phyloP scores from a whole-genome alignment of 164 flowering plant species.

The Sextonia rubra region DNA sequence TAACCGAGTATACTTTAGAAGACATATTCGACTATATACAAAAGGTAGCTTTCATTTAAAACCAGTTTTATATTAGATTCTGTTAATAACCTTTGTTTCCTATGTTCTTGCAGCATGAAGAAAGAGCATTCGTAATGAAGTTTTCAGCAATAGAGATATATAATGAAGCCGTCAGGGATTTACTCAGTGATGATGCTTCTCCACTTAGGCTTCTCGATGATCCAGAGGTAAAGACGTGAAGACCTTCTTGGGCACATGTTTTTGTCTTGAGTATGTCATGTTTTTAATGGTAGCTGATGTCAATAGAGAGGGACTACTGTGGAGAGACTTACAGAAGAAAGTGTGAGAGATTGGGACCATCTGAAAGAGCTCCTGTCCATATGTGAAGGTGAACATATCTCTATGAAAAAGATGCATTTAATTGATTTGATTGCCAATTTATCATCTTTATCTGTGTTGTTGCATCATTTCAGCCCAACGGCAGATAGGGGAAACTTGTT shows the following conservation, averaged over 20 bases:
- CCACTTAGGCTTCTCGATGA: conserved; percentile 94
- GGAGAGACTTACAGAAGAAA: conserved; percentile 79
- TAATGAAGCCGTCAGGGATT: conserved; percentile 89
- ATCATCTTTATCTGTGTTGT: neutral
- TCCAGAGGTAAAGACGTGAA: conserved; percentile 84
- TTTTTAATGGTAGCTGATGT: conserved; percentile 7
- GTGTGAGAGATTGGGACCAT: conserved; percentile 55
- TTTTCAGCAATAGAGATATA: conserved; percentile 96
- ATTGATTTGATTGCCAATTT: neutral
- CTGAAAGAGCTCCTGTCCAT: conserved; percentile 62
- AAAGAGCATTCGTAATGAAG: conserved; percentile 69
- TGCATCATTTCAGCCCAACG: conserved; percentile 64
- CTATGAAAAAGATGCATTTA: neutral
- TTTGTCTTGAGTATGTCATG: neutral
- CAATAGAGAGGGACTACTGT: conserved; percentile 84
- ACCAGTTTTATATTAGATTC: neutral
- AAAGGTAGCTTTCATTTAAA: conserved; percentile 32
- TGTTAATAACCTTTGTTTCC: neutral
- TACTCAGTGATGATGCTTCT: conserved; percentile 53
- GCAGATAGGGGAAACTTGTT: conserved; percentile 76
- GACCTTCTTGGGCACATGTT: neutral
- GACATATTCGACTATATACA: conserved; percentile 70
- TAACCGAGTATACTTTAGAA: conserved; percentile 61
- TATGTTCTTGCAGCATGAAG: conserved; percentile 48
- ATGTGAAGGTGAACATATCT: conserved; percentile 62